These are phyloP conservation scores for Globisporangium apiculatum DNA, from an alignment of 352 stramenopile species.

Conservation along the genomic window DNA sequence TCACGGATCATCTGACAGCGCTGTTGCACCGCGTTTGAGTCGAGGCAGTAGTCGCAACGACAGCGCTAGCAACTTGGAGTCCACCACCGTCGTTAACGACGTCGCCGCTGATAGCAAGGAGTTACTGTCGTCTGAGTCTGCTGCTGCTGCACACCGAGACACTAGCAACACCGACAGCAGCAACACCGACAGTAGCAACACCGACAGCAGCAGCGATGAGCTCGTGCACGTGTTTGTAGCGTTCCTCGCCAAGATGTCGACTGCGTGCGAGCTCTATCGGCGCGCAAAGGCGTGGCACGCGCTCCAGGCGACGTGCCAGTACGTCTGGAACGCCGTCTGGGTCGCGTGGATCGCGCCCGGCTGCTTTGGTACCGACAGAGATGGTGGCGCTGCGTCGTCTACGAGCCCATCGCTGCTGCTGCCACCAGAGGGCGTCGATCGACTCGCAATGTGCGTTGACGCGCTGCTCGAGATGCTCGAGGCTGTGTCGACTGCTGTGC, in stretches of 20 bases:
- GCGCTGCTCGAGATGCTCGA: conserved; percentile 60
- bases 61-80: no score
- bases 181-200: no score
- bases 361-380: conserved; percentile 7
- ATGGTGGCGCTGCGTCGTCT: conserved; percentile 5
- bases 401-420: neutral
- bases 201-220: neutral
- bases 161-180: no score
- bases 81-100: no score
- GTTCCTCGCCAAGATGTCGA: conserved; percentile 34
- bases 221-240: conserved; percentile 17
- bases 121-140: no score
- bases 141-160: no score
- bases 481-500: conserved; percentile 11
- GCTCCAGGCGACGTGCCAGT: conserved; percentile 43
- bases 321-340: conserved; percentile 53
- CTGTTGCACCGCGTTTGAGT: neutral
- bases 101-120: no score
- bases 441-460: conserved; percentile 27
- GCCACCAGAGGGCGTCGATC: conserved; percentile 5
- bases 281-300: conserved; percentile 41
- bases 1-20: neutral
- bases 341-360: conserved; percentile 42
- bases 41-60: no score
- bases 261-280: conserved; percentile 37